These are phyloP conservation scores for Rhododendron molle DNA, from an alignment of 148 eudicot species.

Conservation along the genomic window DNA sequence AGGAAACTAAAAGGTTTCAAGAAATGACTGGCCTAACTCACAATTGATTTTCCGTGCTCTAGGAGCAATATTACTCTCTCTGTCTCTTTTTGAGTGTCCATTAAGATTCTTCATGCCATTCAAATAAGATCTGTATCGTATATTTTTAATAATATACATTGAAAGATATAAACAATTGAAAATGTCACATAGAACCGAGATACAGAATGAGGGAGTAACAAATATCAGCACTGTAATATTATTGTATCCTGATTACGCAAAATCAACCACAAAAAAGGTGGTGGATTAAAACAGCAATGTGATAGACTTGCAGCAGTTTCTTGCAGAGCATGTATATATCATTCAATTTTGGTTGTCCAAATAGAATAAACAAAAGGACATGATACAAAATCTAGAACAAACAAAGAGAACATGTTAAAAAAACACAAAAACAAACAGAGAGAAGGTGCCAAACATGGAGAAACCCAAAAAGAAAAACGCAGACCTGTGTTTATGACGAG, in stretches of 20 bases:
- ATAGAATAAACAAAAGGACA: not conserved
- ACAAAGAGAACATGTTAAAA: slow-evolving; percentile 1
- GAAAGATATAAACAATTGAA: not conserved
- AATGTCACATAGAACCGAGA: not conserved
- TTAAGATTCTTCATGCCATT: too few relatives aligned
- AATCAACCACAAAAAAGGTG: not conserved
- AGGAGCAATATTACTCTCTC: not conserved
- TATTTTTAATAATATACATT: too few relatives aligned
- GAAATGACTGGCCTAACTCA: not conserved
- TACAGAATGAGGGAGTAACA: too few relatives aligned
- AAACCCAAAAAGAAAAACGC: not conserved
- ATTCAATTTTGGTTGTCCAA: not conserved
- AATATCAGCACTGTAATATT: too few relatives aligned
- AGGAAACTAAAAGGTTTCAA: not conserved
- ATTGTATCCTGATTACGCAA: not conserved
- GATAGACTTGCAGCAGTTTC: not conserved
- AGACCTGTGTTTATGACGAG: not conserved
- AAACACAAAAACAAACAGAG: not conserved
- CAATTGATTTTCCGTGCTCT: not conserved
- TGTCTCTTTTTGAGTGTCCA: too few relatives aligned
- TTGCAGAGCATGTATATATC: not conserved
- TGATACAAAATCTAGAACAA: not conserved
- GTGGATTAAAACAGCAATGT: not conserved
- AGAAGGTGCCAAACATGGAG: slow-evolving; percentile 10
- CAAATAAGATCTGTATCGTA: too few relatives aligned